Base-by-base conservation (phyloP, 768 basidiomycete species). In the Mycena kentingensis region DNA sequence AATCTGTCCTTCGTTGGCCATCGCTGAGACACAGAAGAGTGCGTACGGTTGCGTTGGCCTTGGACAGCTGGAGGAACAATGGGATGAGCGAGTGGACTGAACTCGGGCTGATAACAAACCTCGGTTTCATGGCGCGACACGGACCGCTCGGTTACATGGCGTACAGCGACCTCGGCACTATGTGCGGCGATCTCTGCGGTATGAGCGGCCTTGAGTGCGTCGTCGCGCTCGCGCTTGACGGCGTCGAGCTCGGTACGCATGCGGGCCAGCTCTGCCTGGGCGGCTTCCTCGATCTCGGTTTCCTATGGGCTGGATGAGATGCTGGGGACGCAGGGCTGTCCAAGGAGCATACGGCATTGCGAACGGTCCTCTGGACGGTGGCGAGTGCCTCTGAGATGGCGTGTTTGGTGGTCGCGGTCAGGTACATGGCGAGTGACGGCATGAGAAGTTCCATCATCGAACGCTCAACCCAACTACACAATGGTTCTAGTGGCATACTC, bases 271-370 rank as follows among this genome's bases (percentile, higher is more conserved):
- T 86, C 81, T 34, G 70, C 66, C 55, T 77, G 77, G 4, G 80
- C 74, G 49, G 80, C 77, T n/a, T 77, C 76, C 54, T 88, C 84
- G 16, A 80, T 72, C 29, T 77, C 72, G 13, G 77, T 72, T 51
- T 85, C 73, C 85, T 87, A 42, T 38, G 28, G 12, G 10, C 21
- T 28, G 54, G 18, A 59, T 21, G 50, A 42, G 27, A 28, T 29
- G 7, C 6, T 51, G 11, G 10, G 4, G 13, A 21, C 13, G 28
- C 18, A 39, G 5, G 4, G n/a, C n/a, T 4, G 15, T 25, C n/a
- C 11, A 21, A 11, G 28, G 13, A 15, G 12, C 39, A 46, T 25
- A 55, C 58, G 26, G 58, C 58, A 36, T 52, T 60, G 4, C 55
- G 31, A 5, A 60, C 50, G 12, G 58, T 60, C 42, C 51, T 51